phyloP scores from a whole-genome alignment of 352 stramenopile species.

The Phytophthora megakarya region DNA sequence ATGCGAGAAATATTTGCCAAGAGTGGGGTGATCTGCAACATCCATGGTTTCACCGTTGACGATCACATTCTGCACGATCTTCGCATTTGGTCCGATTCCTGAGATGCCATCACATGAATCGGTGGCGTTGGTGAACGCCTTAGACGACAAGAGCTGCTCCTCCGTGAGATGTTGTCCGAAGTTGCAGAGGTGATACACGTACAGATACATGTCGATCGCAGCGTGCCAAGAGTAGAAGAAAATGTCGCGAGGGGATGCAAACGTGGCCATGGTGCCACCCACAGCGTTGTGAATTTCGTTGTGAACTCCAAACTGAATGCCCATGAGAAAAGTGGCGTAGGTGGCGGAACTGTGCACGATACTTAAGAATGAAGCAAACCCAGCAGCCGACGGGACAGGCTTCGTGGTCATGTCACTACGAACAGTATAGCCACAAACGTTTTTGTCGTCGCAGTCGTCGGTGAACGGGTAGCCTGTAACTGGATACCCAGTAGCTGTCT shows the following conservation, averaged over 20 bases:
- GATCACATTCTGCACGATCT: slow-evolving; percentile 46
- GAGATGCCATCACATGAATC: slow-evolving; percentile 52
- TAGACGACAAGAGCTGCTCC: slow-evolving; percentile 43
- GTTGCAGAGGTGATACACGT: slow-evolving; percentile 72
- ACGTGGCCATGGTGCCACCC: slow-evolving; percentile 55
- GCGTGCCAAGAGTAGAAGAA: slow-evolving; percentile 78
- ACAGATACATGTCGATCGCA: slow-evolving; percentile 70
- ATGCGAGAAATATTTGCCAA: slow-evolving; percentile 57
- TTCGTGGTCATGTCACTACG: slow-evolving; percentile 46
- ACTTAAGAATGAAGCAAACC: slow-evolving; percentile 58
- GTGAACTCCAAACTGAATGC: slow-evolving; percentile 67
- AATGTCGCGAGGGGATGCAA: slow-evolving; percentile 53
- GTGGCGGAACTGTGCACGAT: slow-evolving; percentile 53
- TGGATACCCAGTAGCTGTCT: slow-evolving; percentile 27
- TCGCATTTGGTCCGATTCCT: slow-evolving; percentile 43
- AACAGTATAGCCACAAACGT: slow-evolving; percentile 43
- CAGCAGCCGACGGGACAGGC: slow-evolving; percentile 47
- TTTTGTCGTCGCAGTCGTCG: slow-evolving; percentile 48
- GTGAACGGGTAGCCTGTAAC: slow-evolving; percentile 41
- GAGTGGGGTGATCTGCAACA: slow-evolving; percentile 27
- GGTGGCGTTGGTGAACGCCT: slow-evolving; percentile 48
- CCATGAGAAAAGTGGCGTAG: slow-evolving; percentile 63
- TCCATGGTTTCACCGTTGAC: slow-evolving; percentile 56
- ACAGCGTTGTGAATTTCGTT: slow-evolving; percentile 67
- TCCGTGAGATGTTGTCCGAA: slow-evolving; percentile 55